phyloP scores from a whole-genome alignment of 495 filamentous ascomycete genomes.

The Entonaema liquescens region DNA sequence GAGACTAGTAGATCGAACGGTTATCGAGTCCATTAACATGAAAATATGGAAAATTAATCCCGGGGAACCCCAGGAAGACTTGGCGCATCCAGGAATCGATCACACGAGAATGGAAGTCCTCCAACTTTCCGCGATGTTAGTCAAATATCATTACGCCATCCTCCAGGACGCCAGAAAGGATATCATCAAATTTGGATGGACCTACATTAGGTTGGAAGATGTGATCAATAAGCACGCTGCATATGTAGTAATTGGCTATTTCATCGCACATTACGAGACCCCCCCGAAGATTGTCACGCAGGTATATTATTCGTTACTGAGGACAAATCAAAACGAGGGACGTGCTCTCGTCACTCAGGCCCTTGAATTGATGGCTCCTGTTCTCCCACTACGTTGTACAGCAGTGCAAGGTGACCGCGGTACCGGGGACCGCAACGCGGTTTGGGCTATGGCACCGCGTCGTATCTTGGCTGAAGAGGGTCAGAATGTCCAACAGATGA shows the following conservation, averaged over 20 bases:
- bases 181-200: conserved; percentile 99
- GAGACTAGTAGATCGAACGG: conserved; percentile 82
- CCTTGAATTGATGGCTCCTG: conserved; percentile 91
- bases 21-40: conserved; percentile 90
- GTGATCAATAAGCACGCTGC: conserved; percentile 99
- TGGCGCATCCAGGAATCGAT: conserved; percentile 85
- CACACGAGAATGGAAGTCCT: conserved; percentile 96
- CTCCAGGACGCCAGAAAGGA: conserved; percentile 94
- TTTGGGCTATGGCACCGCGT: conserved; percentile 91
- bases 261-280: conserved; percentile 96
- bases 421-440: conserved; percentile 57
- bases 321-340: conserved; percentile 95
- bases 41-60: conserved; percentile 94
- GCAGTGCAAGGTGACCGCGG: conserved; percentile 38
- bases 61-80: conserved; percentile 84
- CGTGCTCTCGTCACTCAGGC: conserved; percentile 91
- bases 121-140: conserved; percentile 90
- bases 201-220: conserved; percentile 95
- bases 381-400: conserved; percentile 79
- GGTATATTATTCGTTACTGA: conserved; percentile 88
- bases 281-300: conserved; percentile 94
- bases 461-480: conserved; percentile 94
- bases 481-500: conserved; percentile 96
- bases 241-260: conserved; percentile 96
- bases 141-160: conserved; percentile 89